Base-by-base conservation (phyloP, 2,329 filamentous ascomycete species). In the Aspergillus intermedius region DNA sequence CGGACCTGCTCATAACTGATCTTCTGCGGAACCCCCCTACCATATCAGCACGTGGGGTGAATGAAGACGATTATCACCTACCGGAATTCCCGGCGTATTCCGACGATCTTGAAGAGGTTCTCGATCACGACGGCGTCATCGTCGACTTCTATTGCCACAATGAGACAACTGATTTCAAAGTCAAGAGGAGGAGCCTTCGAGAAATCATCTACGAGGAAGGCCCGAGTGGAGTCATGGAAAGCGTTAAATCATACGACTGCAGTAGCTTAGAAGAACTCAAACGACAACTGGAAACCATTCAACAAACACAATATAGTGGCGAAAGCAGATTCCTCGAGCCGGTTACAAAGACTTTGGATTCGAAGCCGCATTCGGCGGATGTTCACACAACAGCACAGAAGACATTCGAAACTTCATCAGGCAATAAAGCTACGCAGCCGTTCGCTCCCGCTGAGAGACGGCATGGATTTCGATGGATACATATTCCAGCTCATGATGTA, bases 381-480 rank as follows among this genome's bases (percentile, higher is more conserved):
- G 5, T 22, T 22, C 21, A 22, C 4, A 22, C 21, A 22, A 22
- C 21, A 22, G 21, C 4, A 5, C 21, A 22, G 21, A 4, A 22
- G 5, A 5, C 21, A 22, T 22, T 22, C 21, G 21, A 22, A 22
- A 22, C 21, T 22, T 22, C 21, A 22, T 22, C 21, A 22, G 5
- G 21, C 21, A 4, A 22, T 22, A 22, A 22, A 22, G 3, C 21
- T 22, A 22, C 21, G 21, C 21, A 5, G 21, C 21, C 21, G 21
- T 22, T 22, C 5, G 21, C 21, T 4, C 21, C 21, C 1, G 21
- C 21, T 22, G 21, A 22, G 8, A n/a, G n/a, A 34, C 22, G 6
- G 15, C 42, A 17, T 28, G n/a, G 17, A n/a, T 42, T 49, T 43
- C 47, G 47, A 10, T 49, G 47, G 47, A 46, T 49, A n/a, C 47